phyloP scores from a whole-genome alignment of 306 rosid genomes.

The Chamaecrista fasciculata region DNA sequence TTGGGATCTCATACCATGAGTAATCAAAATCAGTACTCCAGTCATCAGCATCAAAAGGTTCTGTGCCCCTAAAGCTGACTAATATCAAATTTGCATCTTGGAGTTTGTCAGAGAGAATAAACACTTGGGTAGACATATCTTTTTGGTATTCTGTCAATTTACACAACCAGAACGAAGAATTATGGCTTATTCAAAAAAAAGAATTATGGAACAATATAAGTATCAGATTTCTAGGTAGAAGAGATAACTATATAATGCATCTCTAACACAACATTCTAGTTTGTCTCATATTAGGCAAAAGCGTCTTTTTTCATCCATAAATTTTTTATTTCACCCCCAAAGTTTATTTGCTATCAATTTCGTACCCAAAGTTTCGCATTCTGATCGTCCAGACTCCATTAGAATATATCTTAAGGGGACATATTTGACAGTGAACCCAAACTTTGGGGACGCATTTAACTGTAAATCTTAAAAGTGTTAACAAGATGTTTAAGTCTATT shows the following conservation, averaged over 20 bases:
- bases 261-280: neutral
- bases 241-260: neutral
- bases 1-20: constrained; percentile 73
- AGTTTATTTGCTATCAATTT: too few species aligned
- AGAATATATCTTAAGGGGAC: too few species aligned
- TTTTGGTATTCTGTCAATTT: constrained; percentile 50
- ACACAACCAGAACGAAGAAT: neutral
- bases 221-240: neutral
- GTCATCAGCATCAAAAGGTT: constrained; percentile 68
- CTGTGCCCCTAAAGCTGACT: constrained; percentile 78
- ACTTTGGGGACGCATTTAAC: too few species aligned
- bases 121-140: constrained; percentile 53
- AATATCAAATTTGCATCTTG: constrained; percentile 65
- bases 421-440: too few species aligned
- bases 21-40: constrained; percentile 82
- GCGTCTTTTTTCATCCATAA: too few species aligned
- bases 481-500: too few species aligned
- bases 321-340: too few species aligned
- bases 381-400: too few species aligned
- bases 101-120: constrained; percentile 63
- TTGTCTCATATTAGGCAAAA: too few species aligned
- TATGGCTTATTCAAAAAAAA: too few species aligned
- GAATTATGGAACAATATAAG: neutral
- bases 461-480: too few species aligned
- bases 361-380: too few species aligned